phyloP scores from a whole-genome alignment of 352 stramenopile species.

The Pythium periplocum region DNA sequence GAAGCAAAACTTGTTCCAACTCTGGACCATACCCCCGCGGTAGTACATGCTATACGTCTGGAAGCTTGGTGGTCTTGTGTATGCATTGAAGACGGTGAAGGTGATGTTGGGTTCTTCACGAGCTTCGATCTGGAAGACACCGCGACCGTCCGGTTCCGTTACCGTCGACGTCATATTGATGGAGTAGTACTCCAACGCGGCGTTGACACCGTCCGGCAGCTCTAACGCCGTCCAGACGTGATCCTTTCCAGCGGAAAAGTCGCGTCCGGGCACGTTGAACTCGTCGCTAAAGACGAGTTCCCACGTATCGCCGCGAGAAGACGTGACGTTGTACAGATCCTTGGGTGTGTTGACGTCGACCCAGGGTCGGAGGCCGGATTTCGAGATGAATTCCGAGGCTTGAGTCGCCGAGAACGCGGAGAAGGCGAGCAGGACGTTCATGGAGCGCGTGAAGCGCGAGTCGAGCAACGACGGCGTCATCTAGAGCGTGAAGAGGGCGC shows the following conservation, averaged over 20 bases:
- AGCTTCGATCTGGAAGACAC: conserved; percentile 36
- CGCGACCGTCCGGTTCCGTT: conserved; percentile 20
- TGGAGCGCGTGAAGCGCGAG: too few species aligned
- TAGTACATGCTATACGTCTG: conserved; percentile 25
- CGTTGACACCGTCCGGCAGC: conserved; percentile 88
- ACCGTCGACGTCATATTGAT: conserved; percentile 47
- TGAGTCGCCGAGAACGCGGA: too few species aligned
- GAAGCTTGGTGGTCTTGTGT: conserved; percentile 17
- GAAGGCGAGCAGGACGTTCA: too few species aligned
- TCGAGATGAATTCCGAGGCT: conserved; percentile 7
- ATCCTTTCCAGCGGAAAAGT: conserved; percentile 82
- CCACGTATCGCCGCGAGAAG: conserved; percentile 27
- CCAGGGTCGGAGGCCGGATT: conserved; percentile 21
- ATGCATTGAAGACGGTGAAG: conserved; percentile 66
- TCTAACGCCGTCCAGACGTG: conserved; percentile 87
- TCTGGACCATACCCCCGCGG: conserved; percentile 86
- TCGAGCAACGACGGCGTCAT: too few species aligned
- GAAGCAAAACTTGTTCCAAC: conserved; percentile 95
- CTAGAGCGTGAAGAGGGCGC: too few species aligned
- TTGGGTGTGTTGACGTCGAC: conserved; percentile 24
- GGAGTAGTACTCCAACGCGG: conserved; percentile 90
- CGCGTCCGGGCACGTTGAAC: conserved; percentile 72
- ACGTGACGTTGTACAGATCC: conserved; percentile 7
- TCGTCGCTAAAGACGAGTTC: conserved; percentile 86
- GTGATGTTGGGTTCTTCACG: conserved; percentile 28